Percentiles rank a stretch among this genome's conserved stretches.
These are phyloP conservation scores for Dactylonectria estremocensis DNA, from an alignment of 2,329 filamentous ascomycete genomes.

Conservation along the genomic window DNA sequence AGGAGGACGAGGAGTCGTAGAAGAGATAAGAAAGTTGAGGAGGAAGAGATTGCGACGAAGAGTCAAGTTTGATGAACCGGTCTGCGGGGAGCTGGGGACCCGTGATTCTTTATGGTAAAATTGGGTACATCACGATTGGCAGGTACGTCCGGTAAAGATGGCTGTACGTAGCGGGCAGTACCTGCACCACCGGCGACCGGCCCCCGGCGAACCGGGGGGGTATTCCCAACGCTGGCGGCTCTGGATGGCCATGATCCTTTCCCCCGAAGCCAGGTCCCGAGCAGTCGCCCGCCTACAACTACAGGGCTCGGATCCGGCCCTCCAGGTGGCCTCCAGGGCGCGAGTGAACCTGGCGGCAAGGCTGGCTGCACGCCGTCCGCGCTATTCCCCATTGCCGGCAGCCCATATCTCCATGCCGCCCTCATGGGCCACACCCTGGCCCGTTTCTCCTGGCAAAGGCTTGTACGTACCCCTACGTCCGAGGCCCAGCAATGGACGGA, in stretches of 20 bases:
- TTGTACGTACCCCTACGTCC: conserved; percentile 38
- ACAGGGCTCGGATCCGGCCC: conserved; percentile 23
- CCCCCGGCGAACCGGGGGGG: conserved; percentile 50
- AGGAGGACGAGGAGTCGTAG: conserved; percentile 23
- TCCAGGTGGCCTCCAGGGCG: conserved; percentile 14
- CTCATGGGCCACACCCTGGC: conserved; percentile 9
- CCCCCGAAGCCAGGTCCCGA: conserved; percentile 49
- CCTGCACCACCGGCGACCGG: conserved; percentile 46
- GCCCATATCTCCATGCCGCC: conserved; percentile 29
- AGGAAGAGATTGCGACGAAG: conserved; percentile 32
- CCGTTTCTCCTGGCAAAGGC: not conserved
- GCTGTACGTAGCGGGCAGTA: conserved; percentile 42
- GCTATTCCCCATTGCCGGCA: conserved; percentile 26
- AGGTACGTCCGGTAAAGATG: conserved; percentile 33
- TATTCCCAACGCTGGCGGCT: conserved; percentile 31
- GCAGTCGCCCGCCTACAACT: conserved; percentile 27
- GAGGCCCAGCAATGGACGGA: conserved; percentile 34
- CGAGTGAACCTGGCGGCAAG: conserved; percentile 6
- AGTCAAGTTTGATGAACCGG: conserved; percentile 42
- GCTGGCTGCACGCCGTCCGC: conserved; percentile 20
- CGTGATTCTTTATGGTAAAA: conserved; percentile 49
- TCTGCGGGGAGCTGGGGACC: conserved; percentile 44
- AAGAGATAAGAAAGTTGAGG: conserved; percentile 35
- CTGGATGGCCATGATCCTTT: conserved; percentile 47
- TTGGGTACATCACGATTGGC: conserved; percentile 43